phyloP scores from a whole-genome alignment of 495 filamentous ascomycete species.

The Trichoderma gamsii region DNA sequence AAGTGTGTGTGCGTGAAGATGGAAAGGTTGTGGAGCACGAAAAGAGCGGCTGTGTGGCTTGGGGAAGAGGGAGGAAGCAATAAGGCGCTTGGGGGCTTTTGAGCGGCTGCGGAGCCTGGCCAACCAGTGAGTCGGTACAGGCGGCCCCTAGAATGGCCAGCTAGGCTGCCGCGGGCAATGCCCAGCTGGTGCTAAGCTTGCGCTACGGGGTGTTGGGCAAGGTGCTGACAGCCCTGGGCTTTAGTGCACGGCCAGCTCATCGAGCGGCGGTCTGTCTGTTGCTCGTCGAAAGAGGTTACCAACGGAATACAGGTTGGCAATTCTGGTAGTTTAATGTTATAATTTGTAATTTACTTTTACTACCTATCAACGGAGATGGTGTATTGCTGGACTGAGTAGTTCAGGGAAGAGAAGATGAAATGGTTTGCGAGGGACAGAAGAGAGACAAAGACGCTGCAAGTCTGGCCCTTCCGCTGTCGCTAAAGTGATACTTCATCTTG shows the following conservation, averaged over 20 bases:
- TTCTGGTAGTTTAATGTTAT: too few relatives aligned
- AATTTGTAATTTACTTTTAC: too few relatives aligned
- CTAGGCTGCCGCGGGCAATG: conserved; percentile 1
- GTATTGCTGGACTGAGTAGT: too few relatives aligned
- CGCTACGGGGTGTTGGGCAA: not conserved
- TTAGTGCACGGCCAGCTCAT: not conserved
- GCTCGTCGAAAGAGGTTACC: not conserved
- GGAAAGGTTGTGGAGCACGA: not conserved
- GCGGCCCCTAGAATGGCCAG: conserved; percentile 3
- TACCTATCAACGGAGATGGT: too few relatives aligned
- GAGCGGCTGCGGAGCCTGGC: conserved; percentile 4
- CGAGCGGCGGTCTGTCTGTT: not conserved
- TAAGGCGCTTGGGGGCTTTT: not conserved
- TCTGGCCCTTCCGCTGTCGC: not conserved
- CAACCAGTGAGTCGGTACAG: conserved; percentile 9
- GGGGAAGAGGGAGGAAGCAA: not conserved
- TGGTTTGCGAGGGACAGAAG: not conserved
- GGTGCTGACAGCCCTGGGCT: not conserved
- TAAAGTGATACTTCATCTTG: not conserved
- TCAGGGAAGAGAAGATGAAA: too few relatives aligned
- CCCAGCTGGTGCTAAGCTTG: not conserved
- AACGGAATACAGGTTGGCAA: not conserved
- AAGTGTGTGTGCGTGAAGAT: conserved; percentile 14
- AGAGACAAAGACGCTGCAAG: not conserved
- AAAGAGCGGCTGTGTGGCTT: conserved; percentile 10